These are phyloP conservation scores for Cystobasidium sp. DNA, from an alignment of 1,284 basidiomycete species.

Conservation along the genomic window DNA sequence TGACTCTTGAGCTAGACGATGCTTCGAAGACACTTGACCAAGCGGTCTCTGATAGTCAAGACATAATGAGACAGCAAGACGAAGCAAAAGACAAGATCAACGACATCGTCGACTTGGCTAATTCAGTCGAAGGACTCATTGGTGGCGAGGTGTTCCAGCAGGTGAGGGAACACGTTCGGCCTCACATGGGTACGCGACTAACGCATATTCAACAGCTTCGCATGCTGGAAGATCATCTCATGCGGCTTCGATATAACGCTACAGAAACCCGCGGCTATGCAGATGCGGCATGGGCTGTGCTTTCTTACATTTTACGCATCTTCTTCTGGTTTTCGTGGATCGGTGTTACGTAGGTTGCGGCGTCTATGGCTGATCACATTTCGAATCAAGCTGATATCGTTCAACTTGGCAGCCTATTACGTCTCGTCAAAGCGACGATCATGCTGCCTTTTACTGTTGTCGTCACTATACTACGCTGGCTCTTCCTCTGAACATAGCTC, in stretches of 20 bases:
- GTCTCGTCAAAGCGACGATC: slow-evolving; percentile 33
- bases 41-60: background rate
- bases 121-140: slow-evolving; percentile 23
- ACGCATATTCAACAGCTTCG: slow-evolving; percentile 21
- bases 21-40: background rate
- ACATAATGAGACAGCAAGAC: slow-evolving; percentile 5
- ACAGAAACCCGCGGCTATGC: slow-evolving; percentile 26
- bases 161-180: background rate
- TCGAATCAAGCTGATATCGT: background rate
- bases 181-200: background rate
- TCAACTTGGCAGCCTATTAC: slow-evolving; percentile 8
- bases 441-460: slow-evolving; percentile 40
- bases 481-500: slow-evolving; percentile 4
- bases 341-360: slow-evolving; percentile 36
- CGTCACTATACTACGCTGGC: slow-evolving; percentile 34
- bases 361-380: too few species aligned
- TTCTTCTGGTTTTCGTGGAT: slow-evolving; percentile 44
- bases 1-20: slow-evolving; percentile 19
- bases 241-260: slow-evolving; percentile 13
- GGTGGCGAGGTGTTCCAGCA: slow-evolving; percentile 31
- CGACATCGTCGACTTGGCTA: slow-evolving; percentile 14
- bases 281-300: slow-evolving; percentile 37
- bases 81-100: background rate
- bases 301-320: slow-evolving; percentile 33
- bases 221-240: slow-evolving; percentile 34